phyloP scores from a whole-genome alignment of 306 rosid genomes.

The Ormosia semicastrata region DNA sequence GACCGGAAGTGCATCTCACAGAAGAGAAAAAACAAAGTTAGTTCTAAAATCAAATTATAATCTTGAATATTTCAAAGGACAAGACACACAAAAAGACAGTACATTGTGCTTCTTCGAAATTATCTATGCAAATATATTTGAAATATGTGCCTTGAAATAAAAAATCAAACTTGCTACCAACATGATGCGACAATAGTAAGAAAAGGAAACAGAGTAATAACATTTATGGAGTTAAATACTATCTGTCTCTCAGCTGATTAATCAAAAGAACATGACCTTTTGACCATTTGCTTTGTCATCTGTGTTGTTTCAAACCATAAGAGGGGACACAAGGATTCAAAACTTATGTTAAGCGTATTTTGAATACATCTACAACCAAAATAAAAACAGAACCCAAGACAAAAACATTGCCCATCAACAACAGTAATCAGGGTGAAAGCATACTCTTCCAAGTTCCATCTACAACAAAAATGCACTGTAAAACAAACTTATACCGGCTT shows the following conservation, averaged over 20 bases:
- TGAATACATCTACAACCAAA: too few relatives aligned
- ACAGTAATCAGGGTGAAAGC: too few relatives aligned
- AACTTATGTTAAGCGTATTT: too few relatives aligned
- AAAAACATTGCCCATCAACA: too few relatives aligned
- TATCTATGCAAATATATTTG: neutral
- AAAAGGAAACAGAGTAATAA: neutral
- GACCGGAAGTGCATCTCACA: constrained; percentile 98
- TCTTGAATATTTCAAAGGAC: neutral
- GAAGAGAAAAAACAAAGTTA: constrained; percentile 96
- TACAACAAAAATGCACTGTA: too few relatives aligned
- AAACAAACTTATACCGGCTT: too few relatives aligned
- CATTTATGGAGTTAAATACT: neutral
- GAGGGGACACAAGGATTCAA: too few relatives aligned
- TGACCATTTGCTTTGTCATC: too few relatives aligned
- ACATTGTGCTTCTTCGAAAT: neutral
- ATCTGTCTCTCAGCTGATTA: neutral
- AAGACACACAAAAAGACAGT: neutral
- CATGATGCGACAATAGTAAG: neutral
- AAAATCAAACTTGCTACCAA: neutral
- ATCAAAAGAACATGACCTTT: neutral
- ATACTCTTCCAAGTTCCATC: too few relatives aligned
- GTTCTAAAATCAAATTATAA: constrained; percentile 36
- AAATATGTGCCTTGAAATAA: neutral
- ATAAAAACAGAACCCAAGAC: too few relatives aligned
- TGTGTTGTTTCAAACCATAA: too few relatives aligned